A percentile compares a stretch with the other conserved stretches of the same genome.
Conservation (phyloP, 176 grass and related monocot species). For the Zoysia japonica region DNA sequence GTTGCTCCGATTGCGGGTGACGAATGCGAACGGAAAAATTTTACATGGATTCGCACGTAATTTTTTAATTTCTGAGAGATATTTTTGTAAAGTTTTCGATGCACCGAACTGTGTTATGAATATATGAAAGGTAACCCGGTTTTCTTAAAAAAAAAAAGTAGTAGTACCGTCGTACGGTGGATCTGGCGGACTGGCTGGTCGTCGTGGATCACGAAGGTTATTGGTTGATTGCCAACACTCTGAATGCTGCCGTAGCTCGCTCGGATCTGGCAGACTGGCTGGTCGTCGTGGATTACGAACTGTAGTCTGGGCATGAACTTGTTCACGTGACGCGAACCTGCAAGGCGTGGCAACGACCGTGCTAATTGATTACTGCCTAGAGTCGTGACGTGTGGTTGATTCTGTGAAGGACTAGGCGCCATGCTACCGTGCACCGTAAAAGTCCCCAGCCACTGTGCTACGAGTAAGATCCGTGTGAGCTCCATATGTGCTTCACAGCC, state of each 20-base stretch:
- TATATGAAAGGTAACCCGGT: no score
- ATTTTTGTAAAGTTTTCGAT: no score
- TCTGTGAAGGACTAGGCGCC: not conserved
- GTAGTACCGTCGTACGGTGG: not conserved
- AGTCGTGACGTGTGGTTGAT: not conserved
- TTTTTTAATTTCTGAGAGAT: no score
- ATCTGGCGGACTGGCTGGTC: constrained; percentile 23
- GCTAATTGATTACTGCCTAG: not conserved
- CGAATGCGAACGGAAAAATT: no score
- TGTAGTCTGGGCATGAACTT: not conserved
- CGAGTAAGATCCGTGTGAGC: not conserved
- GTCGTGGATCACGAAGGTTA: not conserved
- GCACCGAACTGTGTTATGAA: no score
- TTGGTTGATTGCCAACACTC: not conserved
- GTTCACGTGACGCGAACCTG: not conserved
- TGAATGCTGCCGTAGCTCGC: not conserved
- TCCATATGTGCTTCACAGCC: not conserved
- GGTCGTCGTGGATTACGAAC: not conserved
- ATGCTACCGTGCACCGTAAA: not conserved
- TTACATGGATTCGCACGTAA: no score
- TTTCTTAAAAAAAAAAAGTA: no score
- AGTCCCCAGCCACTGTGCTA: not conserved
- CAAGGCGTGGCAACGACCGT: not conserved
- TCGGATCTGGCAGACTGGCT: constrained; percentile 18
- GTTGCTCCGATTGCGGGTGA: no score